Base-by-base conservation (phyloP, 140 eudicot species). In the Erigeron philadelphicus region DNA sequence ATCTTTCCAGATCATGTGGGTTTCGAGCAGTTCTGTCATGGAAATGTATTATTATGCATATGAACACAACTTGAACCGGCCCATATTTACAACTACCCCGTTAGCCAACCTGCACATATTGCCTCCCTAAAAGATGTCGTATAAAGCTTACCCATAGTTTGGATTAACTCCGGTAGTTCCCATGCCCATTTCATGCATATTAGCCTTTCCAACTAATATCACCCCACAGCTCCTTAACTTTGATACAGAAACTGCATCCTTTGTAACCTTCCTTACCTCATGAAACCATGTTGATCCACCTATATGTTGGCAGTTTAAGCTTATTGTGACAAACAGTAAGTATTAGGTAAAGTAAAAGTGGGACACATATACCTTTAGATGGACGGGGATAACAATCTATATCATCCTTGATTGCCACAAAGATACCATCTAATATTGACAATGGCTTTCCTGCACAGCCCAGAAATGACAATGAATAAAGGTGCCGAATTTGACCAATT, bases 101-200 rank as follows among this genome's bases (percentile, higher is more conserved):
- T 31, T 31, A 1, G 38, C 38, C 38, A 31, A 31, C 38, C 38
- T 5, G 38, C 4, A 31, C 3, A 31, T 31, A 31, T 31, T 31
- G 38, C 38, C 38, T 2, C 12, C 35, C 46, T 70, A 15, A 71
- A 9, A 42, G 9, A 52, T 12, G 43, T 2, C 44, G 15, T 61
- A 76, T 54, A 55, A 70, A 67, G 55, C 79, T 70, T 76, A 89
- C 98, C 98, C 98, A 71, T 93, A 69, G 81, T 89, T 93, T 13
- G 98, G 90, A 75, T 93, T 93, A 74, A 84, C 82, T 83, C 98
- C 98, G 11, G 96, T 93, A n/a, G 95, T 87, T 57, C 95, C 98
- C 76, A 89, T 82, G 66, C 95, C 98, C 68, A 93, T 55, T 84
- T 93, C 98, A 89, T 93, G 98, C 98, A 93, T 93, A 81, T 93